A percentile compares a stretch with the other conserved stretches of the same genome.
These are phyloP conservation scores for Tubosaeta sp. DNA, from an alignment of 768 basidiomycete species.

Conservation along the genomic window DNA sequence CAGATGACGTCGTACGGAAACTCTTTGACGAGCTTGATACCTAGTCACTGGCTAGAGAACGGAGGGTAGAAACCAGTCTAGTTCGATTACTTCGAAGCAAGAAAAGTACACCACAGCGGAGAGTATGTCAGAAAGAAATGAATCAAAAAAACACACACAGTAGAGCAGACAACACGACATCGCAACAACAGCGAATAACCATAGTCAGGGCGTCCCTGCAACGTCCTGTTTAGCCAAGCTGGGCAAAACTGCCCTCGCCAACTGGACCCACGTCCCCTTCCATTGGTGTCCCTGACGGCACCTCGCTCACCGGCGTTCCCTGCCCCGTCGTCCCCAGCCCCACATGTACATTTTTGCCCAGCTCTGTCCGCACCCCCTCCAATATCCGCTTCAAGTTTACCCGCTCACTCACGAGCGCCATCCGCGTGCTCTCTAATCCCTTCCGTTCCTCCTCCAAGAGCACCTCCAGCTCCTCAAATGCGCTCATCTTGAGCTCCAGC, in stretches of 20 bases:
- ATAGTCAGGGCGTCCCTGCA: conserved; percentile 3
- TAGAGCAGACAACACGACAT: conserved; percentile 1
- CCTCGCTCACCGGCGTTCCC: conserved; percentile 54
- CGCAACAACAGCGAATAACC: conserved; percentile 29
- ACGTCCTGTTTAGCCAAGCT: conserved; percentile 35
- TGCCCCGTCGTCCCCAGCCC: conserved; percentile 57
- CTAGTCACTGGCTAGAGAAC: neutral
- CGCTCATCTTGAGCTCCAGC: conserved; percentile 90
- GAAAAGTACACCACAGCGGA: conserved; percentile 1
- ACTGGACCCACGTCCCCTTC: conserved; percentile 56
- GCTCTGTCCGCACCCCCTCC: conserved; percentile 61
- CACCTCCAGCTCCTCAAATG: conserved; percentile 93
- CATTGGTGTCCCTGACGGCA: conserved; percentile 39
- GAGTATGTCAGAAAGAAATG: neutral
- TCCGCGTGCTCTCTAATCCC: conserved; percentile 74
- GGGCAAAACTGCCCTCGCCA: conserved; percentile 50
- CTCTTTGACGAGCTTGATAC: conserved; percentile 8
- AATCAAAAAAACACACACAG: conserved; percentile 3
- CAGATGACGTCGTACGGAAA: conserved; percentile 1
- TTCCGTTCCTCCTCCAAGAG: conserved; percentile 88
- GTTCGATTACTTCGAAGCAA: conserved; percentile 1
- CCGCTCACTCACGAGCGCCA: conserved; percentile 78
- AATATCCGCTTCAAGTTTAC: conserved; percentile 66
- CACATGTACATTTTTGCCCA: conserved; percentile 46
- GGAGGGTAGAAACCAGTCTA: neutral